These are phyloP conservation scores for Phellopilus nigrolimitatus DNA, from an alignment of 1,284 basidiomycete genomes.

Conservation along the genomic window DNA sequence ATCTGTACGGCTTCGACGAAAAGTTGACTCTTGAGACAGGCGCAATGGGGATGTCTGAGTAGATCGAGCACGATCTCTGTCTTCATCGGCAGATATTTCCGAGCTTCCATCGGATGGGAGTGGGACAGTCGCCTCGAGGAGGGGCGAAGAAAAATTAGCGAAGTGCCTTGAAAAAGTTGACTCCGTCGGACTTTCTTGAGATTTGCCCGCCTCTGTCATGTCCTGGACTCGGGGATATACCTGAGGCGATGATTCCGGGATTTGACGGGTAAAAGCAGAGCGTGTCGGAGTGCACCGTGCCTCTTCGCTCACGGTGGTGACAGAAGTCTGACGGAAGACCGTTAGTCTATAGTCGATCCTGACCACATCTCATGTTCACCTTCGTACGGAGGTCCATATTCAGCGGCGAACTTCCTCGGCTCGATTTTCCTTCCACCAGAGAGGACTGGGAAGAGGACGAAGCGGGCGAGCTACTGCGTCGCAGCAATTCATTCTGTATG, in stretches of 20 bases:
- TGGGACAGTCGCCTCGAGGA: neutral
- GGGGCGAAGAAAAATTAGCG: constrained; percentile 4
- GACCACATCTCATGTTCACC: too few relatives aligned
- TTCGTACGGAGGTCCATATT: too few relatives aligned
- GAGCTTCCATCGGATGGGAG: constrained; percentile 5
- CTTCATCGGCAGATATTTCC: neutral
- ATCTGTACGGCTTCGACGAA: neutral
- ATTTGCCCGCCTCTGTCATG: too few relatives aligned
- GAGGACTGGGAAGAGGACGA: neutral
- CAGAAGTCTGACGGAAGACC: too few relatives aligned
- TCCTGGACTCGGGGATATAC: too few relatives aligned
- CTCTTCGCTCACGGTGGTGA: too few relatives aligned
- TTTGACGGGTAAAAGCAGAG: too few relatives aligned
- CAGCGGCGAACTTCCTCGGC: neutral
- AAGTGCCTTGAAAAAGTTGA: neutral
- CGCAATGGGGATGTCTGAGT: neutral
- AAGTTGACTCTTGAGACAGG: neutral
- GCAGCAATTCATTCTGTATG: neutral
- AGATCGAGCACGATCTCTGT: neutral
- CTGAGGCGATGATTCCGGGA: too few relatives aligned
- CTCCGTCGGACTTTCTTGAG: neutral
- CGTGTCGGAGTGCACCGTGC: too few relatives aligned
- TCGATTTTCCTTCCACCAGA: neutral
- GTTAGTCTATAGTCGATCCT: too few relatives aligned
- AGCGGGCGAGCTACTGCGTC: neutral